Conservation (phyloP, 805 yeast genomes). For the Kuraishia capsulata region DNA sequence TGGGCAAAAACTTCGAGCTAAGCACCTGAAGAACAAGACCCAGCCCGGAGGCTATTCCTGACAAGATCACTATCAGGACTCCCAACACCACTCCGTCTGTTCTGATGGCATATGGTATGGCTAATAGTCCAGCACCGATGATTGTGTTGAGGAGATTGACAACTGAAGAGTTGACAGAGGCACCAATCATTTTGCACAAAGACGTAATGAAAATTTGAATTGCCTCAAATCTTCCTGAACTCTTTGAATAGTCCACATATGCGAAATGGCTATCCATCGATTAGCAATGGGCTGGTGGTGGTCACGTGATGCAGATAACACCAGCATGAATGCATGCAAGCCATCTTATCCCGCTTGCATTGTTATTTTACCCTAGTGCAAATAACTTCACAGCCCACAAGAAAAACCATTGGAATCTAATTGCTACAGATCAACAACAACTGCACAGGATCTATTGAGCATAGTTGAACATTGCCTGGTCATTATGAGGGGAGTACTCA, state of each 20-base stretch:
- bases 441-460: too few relatives aligned
- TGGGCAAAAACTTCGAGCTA: constrained; percentile 45
- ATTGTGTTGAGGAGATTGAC: constrained; percentile 68
- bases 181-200: constrained; percentile 16
- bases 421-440: too few relatives aligned
- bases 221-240: background rate
- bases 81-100: constrained; percentile 63
- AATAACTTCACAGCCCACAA: too few relatives aligned
- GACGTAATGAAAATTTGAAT: background rate
- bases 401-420: too few relatives aligned
- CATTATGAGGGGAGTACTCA: too few relatives aligned
- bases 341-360: too few relatives aligned
- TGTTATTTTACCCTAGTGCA: too few relatives aligned
- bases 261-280: background rate
- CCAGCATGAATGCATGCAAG: background rate
- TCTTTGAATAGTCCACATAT: background rate
- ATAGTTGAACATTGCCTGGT: too few relatives aligned
- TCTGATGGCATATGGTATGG: constrained; percentile 65
- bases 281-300: background rate
- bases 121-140: constrained; percentile 72
- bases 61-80: constrained; percentile 40
- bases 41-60: constrained; percentile 57
- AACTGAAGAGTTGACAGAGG: constrained; percentile 49
- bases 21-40: constrained; percentile 59
- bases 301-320: background rate